Evolutionary conservation across 352 stramenopile genomes (phyloP), one percentile per base, ranked within the genome.

Genomic region (Thalassiosira hispida): DNA sequence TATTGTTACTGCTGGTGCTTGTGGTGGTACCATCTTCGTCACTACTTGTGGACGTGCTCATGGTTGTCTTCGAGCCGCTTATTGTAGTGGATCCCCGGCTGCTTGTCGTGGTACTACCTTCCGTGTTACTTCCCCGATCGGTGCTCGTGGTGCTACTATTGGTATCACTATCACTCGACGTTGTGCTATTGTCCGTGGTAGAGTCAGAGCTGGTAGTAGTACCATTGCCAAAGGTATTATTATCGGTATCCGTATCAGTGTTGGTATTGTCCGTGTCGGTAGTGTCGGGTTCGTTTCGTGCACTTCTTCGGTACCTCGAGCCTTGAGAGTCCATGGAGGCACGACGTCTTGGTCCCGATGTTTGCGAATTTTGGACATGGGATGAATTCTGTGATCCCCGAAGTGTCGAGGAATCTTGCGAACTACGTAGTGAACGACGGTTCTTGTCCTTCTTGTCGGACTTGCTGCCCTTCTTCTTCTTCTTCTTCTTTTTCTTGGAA

Each of bases 121-220:
- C 49, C 18, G 38, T 68, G 22, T 20, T 57, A 11, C 60, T 68
- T 27, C 40, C 46, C 9, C 33, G 11, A 38, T 60, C 52, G 38
- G 49, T 72, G 8, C 22, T 62, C 25, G 49, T 51, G 40, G 63
- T 72, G 44, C 63, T 72, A 16, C 31, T 62, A 22, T 35, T 42
- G 46, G 35, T 56, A 40, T 42, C 38, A 7, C 38, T 42, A 20
- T 33, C 44, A 3, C 23, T 51, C 1, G 47, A 63, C 14, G 61
- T 73, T 6, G 64, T 81, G 38, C 47, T 52, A n/a, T 67, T 67
- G 20, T 65, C 42, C 11, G 3, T 16, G 49, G 63, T 63, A 27
- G 52, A 63, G 16, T 20, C 18, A 8, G 31, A 51, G 56, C 29
- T 52, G 4, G 59, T 70, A 33, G 56, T 63, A 8, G 31, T 62